Conservation (phyloP, 345 rosid genomes). For the Brassica juncea region DNA sequence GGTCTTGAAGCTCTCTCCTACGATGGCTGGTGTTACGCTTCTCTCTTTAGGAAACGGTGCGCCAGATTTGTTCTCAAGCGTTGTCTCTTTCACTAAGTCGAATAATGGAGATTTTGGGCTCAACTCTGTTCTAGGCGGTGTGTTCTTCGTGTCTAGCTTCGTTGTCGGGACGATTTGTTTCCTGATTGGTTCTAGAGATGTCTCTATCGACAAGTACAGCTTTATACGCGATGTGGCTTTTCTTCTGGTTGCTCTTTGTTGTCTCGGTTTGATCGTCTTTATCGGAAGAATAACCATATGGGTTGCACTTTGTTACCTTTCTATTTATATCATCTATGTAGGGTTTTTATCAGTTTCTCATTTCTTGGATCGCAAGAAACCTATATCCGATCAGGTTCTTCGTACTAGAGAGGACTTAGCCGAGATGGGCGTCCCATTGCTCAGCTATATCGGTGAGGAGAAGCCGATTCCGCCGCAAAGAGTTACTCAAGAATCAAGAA, state of each 20-base stretch:
- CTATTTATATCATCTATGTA: conserved; percentile 61
- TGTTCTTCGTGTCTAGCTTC: conserved; percentile 71
- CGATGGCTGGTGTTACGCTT: conserved; percentile 87
- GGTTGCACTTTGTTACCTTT: conserved; percentile 62
- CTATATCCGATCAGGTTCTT: conserved; percentile 22
- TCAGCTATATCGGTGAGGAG: conserved; percentile 38
- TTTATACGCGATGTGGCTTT: conserved; percentile 72
- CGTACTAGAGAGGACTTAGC: conserved; percentile 37
- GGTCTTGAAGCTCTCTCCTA: conserved; percentile 70
- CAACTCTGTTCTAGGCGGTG: conserved; percentile 75
- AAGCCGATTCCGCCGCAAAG: conserved; percentile 35
- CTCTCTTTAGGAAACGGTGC: conserved; percentile 94
- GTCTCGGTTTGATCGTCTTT: conserved; percentile 53
- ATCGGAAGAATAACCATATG: conserved; percentile 58
- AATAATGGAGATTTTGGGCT: conserved; percentile 63
- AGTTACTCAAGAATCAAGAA: conserved; percentile 33
- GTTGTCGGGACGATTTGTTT: conserved; percentile 76
- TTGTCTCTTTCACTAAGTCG: conserved; percentile 66
- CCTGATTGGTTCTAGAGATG: conserved; percentile 41
- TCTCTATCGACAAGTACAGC: conserved; percentile 51
- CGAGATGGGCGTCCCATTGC: conserved; percentile 37
- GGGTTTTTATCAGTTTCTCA: conserved; percentile 53
- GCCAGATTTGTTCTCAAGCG: conserved; percentile 76
- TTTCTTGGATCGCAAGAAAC: conserved; percentile 40
- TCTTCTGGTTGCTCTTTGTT: conserved; percentile 58